These are phyloP conservation scores for Boletus rufocinnamomeus DNA, from an alignment of 768 basidiomycete genomes.

Conservation along the genomic window DNA sequence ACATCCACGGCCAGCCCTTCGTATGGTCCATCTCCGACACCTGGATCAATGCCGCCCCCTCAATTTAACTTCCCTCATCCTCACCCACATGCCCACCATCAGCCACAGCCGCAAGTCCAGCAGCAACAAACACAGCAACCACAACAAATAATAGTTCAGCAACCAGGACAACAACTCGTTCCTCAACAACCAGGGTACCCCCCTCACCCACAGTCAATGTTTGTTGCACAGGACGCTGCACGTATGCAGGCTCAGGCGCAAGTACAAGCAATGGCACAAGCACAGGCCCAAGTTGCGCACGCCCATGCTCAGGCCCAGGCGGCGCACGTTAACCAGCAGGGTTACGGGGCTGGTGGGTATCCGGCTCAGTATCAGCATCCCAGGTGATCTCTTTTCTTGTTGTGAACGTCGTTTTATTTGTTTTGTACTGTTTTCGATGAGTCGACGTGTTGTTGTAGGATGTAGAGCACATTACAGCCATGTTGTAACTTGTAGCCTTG, in stretches of 20 bases:
- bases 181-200: constrained; percentile 36
- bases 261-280: constrained; percentile 43
- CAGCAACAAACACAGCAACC: constrained; percentile 48
- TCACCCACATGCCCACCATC: constrained; percentile 51
- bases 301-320: constrained; percentile 42
- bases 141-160: constrained; percentile 39
- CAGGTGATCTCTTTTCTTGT: constrained; percentile 19
- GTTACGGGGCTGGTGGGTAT: constrained; percentile 30
- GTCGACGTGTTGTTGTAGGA: constrained; percentile 8
- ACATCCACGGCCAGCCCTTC: constrained; percentile 47
- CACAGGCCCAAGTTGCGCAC: constrained; percentile 44
- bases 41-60: constrained; percentile 67
- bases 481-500: constrained; percentile 4
- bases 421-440: constrained; percentile 17
- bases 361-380: constrained; percentile 37
- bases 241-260: constrained; percentile 46
- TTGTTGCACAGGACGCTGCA: constrained; percentile 35
- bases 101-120: constrained; percentile 42
- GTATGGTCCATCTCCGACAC: constrained; percentile 38
- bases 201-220: constrained; percentile 36
- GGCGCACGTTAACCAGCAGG: constrained; percentile 33
- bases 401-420: not conserved
- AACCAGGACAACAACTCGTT: constrained; percentile 42
- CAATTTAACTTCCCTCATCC: constrained; percentile 69
- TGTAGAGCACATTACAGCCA: not conserved